Percentiles rank a stretch among this genome's conserved stretches.
Evolutionary conservation across 805 yeast species (phyloP).

Genomic region (Candida golubevii): DNA sequence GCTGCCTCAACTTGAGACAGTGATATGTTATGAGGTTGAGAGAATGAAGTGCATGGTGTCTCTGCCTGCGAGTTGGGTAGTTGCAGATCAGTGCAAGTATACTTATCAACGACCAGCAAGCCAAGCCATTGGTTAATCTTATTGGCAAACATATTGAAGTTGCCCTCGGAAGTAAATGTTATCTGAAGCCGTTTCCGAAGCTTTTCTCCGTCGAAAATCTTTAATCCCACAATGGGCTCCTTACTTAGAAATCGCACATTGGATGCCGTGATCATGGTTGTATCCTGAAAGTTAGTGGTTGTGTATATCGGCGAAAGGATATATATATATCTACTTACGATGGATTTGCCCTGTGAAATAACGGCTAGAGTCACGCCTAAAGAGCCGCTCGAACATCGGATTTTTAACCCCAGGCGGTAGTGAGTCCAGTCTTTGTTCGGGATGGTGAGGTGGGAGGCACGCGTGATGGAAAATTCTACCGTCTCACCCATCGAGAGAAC

Average conservation of each 20-base stretch:
- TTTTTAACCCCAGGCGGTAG: conserved; percentile 19
- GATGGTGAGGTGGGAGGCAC: conserved; percentile 18
- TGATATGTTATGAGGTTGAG: conserved; percentile 1
- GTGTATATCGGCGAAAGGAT: background rate
- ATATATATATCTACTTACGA: conserved; percentile 11
- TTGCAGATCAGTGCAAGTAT: conserved; percentile 8
- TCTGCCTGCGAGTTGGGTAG: background rate
- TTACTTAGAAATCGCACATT: conserved; percentile 16
- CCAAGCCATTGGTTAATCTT: conserved; percentile 16
- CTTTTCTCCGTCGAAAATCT: conserved; percentile 16
- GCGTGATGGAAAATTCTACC: conserved; percentile 15
- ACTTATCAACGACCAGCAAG: conserved; percentile 4
- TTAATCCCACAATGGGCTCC: conserved; percentile 17
- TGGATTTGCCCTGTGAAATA: conserved; percentile 16
- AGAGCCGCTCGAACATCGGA: conserved; percentile 11
- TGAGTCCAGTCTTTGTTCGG: conserved; percentile 21
- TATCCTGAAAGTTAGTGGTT: conserved; percentile 13
- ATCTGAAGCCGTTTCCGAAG: conserved; percentile 16
- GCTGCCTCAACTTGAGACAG: background rate
- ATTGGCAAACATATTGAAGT: conserved; percentile 14
- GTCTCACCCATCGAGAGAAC: conserved; percentile 10
- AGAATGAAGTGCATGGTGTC: background rate
- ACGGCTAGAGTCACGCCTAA: conserved; percentile 13
- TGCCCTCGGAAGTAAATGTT: conserved; percentile 16
- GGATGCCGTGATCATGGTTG: conserved; percentile 9